Evolutionary conservation across 345 rosid genomes (phyloP), one percentile per base, ranked within the genome.

Genomic region (Luvunga scandens): DNA sequence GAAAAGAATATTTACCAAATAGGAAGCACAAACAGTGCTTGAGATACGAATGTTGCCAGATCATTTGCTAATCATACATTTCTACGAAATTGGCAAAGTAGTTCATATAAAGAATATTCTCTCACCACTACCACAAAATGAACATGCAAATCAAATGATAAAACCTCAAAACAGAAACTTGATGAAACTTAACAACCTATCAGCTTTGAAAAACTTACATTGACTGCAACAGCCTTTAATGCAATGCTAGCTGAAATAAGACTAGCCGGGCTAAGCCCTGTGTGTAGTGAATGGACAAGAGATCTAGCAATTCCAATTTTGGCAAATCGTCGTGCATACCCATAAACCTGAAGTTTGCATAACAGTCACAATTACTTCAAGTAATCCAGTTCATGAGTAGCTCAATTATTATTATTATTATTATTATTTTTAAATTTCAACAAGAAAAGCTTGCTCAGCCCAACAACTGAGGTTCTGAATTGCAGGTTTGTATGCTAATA

Each of bases 261-360:
- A 81, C 93, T 84, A 69, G 91, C 88, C 18, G 97, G 88, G 77
- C 88, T 85, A 82, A 91, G 88, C 84, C 97, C 97, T 27, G 79
- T 87, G 27, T 81, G 88, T 22, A 96, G 84, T 76, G 95, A 90
- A 42, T 89, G 88, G 5, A 89, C 86, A 75, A 96, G 97, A 76
- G 93, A 83, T 84, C 61, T 83, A 12, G 95, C 91, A 77, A 92
- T 88, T 62, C 98, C 97, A 77, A 86, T 83, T 83, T 92, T 94
- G 18, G 98, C 97, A 77, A 96, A 96, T 80, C 85, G 88, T 36
- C 97, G 85, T 6, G 98, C 98, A 86, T 96, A 91, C 79, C 97
- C 93, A 88, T 92, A 96, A 66, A 96, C 99, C 99, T 94, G 85
- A 83, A 83, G 24, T 56, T 68, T 38, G 53, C 36, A 69, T 14